A percentile compares a stretch with the other conserved stretches of the same genome.
phyloP scores from a whole-genome alignment of 2,329 filamentous ascomycete species.

The Sporothrix curviconia region DNA sequence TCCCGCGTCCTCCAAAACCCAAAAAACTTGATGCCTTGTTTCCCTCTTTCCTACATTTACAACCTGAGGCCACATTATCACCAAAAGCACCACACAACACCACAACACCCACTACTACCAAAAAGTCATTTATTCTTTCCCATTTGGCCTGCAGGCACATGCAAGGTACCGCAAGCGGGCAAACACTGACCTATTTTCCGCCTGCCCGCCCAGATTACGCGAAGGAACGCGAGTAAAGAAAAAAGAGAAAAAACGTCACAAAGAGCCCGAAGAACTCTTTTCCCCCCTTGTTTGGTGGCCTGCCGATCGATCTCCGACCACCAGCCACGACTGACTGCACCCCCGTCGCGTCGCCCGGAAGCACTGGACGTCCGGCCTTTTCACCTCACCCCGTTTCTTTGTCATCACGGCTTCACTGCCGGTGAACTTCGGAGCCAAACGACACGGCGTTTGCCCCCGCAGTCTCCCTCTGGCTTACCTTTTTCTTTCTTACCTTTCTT shows the following conservation, averaged over 20 bases:
- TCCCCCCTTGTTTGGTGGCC: not conserved
- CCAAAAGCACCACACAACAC: constrained; percentile 1
- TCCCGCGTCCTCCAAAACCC: too few species aligned
- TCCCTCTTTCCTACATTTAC: constrained; percentile 8
- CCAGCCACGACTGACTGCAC: not conserved
- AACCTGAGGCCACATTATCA: constrained; percentile 14
- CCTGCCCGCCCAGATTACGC: not conserved
- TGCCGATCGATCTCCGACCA: not conserved
- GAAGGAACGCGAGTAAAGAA: not conserved
- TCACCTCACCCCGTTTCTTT: not conserved
- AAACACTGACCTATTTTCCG: not conserved
- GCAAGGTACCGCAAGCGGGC: not conserved
- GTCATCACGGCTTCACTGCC: not conserved
- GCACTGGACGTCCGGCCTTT: not conserved
- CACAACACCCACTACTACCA: constrained; percentile 1
- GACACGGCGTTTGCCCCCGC: not conserved
- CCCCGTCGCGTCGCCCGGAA: not conserved
- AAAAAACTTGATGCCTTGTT: constrained; percentile 12
- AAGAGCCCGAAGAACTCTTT: not conserved
- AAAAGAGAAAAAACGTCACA: not conserved
- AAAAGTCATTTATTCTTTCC: not conserved
- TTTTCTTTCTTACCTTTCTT: not conserved
- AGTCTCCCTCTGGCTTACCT: not conserved
- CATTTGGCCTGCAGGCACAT: not conserved
- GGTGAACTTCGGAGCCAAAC: not conserved